These are phyloP conservation scores for Artemisia annua DNA, from an alignment of 129 eudicot species.

Conservation along the genomic window DNA sequence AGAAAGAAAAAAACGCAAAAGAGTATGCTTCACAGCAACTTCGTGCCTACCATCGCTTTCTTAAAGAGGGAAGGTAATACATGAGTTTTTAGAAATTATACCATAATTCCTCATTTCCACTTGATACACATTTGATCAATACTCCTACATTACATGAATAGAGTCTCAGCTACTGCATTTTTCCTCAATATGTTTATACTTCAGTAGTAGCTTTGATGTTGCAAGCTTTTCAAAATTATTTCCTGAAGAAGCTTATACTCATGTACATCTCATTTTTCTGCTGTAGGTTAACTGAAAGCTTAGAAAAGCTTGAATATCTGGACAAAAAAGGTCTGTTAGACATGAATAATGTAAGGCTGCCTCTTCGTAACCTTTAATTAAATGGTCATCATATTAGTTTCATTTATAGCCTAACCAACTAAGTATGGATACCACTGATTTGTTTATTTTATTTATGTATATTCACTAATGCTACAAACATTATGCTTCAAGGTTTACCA, in stretches of 20 bases:
- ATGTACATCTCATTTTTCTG: slow-evolving; percentile 22
- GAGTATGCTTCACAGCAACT: slow-evolving; percentile 47
- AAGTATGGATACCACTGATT: background rate
- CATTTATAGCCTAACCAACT: background rate
- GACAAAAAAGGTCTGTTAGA: slow-evolving; percentile 69
- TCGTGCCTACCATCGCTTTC: slow-evolving; percentile 63
- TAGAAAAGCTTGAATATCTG: slow-evolving; percentile 86
- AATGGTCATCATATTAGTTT: slow-evolving; percentile 11
- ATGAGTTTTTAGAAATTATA: background rate
- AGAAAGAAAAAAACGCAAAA: slow-evolving; percentile 29
- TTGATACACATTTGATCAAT: background rate
- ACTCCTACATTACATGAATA: slow-evolving; percentile 12
- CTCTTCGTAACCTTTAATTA: slow-evolving; percentile 16
- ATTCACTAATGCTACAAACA: slow-evolving; percentile 17
- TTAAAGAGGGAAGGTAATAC: slow-evolving; percentile 82
- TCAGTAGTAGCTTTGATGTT: background rate
- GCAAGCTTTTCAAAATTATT: slow-evolving; percentile 15
- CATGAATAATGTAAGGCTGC: slow-evolving; percentile 76
- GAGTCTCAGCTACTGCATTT: slow-evolving; percentile 12
- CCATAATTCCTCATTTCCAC: background rate
- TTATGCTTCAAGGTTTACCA: slow-evolving; percentile 75
- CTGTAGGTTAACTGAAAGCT: slow-evolving; percentile 75
- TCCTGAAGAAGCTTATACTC: slow-evolving; percentile 3
- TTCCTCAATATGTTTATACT: background rate
- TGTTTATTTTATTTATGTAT: slow-evolving; percentile 1